A percentile compares a stretch with the other conserved stretches of the same genome.
phyloP scores from a whole-genome alignment of 2,329 filamentous ascomycete species.

The Bipolaris sorokiniana region DNA sequence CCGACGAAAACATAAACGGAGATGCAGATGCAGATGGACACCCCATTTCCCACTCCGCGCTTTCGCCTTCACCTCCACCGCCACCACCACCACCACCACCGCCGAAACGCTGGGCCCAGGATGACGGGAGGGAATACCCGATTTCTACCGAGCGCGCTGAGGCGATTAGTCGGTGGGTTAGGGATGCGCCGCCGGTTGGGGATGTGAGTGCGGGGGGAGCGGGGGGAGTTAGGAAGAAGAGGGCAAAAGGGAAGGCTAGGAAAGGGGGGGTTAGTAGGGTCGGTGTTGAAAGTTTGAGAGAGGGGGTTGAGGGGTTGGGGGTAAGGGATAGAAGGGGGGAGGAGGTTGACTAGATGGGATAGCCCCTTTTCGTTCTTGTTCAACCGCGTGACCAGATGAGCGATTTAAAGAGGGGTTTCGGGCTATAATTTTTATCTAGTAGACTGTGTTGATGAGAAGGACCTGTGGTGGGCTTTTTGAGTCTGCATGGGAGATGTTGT shows the following conservation, averaged over 20 bases:
- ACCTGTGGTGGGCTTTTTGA: too few species aligned
- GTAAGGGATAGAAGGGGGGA: conserved; percentile 15
- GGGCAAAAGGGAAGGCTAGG: conserved; percentile 33
- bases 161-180: conserved; percentile 72
- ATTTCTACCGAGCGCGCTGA: conserved; percentile 73
- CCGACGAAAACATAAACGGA: not conserved
- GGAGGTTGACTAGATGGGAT: conserved; percentile 2
- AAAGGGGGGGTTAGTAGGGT: conserved; percentile 25
- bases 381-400: too few species aligned
- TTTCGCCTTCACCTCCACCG: not conserved
- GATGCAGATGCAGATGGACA: not conserved
- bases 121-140: conserved; percentile 71
- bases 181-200: conserved; percentile 53
- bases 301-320: conserved; percentile 28
- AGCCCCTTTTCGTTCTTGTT: too few species aligned
- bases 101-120: conserved; percentile 66
- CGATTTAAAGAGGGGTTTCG: too few species aligned
- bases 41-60: not conserved
- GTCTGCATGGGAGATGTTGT: too few species aligned
- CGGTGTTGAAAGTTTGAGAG: conserved; percentile 19
- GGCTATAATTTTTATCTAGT: too few species aligned
- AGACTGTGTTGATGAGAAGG: too few species aligned
- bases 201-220: conserved; percentile 46
- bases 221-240: conserved; percentile 45
- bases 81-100: conserved; percentile 10